Conservation (phyloP, 169 alveolate genomes). For the Plasmodium adleri region DNA sequence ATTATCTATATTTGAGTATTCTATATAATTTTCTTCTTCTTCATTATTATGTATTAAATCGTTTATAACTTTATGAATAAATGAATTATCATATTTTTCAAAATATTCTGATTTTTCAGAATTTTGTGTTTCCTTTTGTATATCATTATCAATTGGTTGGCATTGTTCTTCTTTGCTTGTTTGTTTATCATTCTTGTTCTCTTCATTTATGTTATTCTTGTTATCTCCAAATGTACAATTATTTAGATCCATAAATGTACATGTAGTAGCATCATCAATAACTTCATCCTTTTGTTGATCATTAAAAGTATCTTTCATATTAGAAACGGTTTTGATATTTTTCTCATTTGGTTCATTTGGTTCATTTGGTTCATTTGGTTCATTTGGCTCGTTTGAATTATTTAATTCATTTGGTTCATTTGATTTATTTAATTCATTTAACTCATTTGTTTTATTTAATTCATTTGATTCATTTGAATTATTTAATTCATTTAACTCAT, state of each 20-base stretch:
- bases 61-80: conserved; percentile 12
- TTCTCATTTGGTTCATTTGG: too few relatives aligned
- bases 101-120: too few relatives aligned
- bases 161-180: not conserved
- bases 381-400: not conserved
- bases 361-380: not conserved
- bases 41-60: conserved; percentile 14
- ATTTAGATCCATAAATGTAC: too few relatives aligned
- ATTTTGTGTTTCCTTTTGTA: too few relatives aligned
- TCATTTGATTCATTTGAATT: not conserved
- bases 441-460: not conserved
- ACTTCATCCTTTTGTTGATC: not conserved
- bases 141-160: too few relatives aligned
- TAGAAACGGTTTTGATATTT: too few relatives aligned
- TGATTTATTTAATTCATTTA: not conserved
- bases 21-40: conserved; percentile 44
- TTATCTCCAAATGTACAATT: too few relatives aligned
- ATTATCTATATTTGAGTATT: conserved; percentile 31
- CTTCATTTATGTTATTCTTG: not conserved
- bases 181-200: not conserved
- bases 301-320: too few relatives aligned
- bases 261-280: not conserved
- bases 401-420: not conserved
- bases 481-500: not conserved
- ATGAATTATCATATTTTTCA: not conserved